These are phyloP conservation scores for Coemansia sp. DNA, from an alignment of 192 early-diverging fungal species.

Conservation along the genomic window DNA sequence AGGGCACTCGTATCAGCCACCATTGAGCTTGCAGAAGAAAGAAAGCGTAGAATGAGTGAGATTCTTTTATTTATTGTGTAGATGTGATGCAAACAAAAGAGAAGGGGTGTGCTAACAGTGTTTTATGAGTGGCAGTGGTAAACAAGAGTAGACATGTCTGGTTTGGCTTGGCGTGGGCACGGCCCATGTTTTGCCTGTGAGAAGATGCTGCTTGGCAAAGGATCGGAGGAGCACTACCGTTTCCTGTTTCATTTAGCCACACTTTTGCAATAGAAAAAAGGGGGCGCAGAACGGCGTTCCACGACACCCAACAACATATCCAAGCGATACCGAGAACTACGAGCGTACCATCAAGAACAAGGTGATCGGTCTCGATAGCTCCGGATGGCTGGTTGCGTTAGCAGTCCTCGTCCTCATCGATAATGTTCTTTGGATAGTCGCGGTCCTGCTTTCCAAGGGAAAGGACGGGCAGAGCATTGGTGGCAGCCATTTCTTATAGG, in stretches of 20 bases:
- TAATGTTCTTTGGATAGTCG: constrained; percentile 20
- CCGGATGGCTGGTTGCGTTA: not conserved
- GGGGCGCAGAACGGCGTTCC: too few species aligned
- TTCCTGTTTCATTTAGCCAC: not conserved
- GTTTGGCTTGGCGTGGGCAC: not conserved
- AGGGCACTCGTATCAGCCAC: not conserved
- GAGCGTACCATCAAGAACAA: not conserved
- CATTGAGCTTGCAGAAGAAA: not conserved
- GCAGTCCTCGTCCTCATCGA: constrained; percentile 14
- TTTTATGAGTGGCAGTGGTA: not conserved
- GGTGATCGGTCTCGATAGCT: not conserved
- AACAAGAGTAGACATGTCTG: not conserved
- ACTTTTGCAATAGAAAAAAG: too few species aligned
- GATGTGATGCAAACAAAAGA: not conserved
- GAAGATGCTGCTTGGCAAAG: not conserved
- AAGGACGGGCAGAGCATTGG: not conserved
- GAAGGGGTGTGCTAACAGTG: not conserved
- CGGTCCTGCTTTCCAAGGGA: constrained; percentile 1
- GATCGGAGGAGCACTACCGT: not conserved
- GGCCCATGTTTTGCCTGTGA: not conserved
- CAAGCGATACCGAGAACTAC: not conserved
- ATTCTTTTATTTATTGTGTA: not conserved
- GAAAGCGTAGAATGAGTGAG: not conserved
- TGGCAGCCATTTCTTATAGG: constrained; percentile 2
- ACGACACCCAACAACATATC: not conserved